phyloP scores from a whole-genome alignment of 768 basidiomycete species.

The Hebeloma cylindrosporum region DNA sequence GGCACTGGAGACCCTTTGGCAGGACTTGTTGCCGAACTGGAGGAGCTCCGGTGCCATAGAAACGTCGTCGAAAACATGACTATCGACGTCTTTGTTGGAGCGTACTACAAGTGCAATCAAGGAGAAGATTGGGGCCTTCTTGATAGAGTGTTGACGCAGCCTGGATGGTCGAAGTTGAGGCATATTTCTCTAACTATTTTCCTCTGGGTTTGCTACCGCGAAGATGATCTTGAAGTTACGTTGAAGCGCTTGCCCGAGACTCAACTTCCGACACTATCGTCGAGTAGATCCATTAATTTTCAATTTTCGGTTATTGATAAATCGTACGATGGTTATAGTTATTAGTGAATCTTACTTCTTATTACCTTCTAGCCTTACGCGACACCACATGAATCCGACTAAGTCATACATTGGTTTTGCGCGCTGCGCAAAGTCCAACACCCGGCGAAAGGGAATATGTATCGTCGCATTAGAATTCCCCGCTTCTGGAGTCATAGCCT shows the following conservation, averaged over 20 bases:
- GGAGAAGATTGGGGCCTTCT: slow-evolving; percentile 5
- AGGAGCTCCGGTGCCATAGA: background rate
- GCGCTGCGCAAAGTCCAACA: no score
- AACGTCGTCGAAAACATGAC: background rate
- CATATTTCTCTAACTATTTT: background rate
- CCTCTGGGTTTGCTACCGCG: background rate
- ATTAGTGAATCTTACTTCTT: no score
- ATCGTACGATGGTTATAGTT: no score
- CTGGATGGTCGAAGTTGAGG: slow-evolving; percentile 1
- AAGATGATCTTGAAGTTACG: background rate
- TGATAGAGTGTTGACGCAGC: background rate
- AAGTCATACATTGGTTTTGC: no score
- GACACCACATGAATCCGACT: no score
- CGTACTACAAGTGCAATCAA: background rate
- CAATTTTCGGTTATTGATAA: no score
- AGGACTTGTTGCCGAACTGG: background rate
- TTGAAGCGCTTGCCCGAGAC: slow-evolving; percentile 2
- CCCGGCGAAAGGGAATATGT: no score
- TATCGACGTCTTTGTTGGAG: background rate
- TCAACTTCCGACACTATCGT: background rate
- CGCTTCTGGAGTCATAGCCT: no score
- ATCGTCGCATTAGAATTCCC: no score
- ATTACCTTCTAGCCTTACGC: no score
- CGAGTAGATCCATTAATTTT: background rate
- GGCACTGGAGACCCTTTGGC: background rate